Base-by-base conservation (phyloP, 345 rosid genomes). In the Hirschfeldia incana region DNA sequence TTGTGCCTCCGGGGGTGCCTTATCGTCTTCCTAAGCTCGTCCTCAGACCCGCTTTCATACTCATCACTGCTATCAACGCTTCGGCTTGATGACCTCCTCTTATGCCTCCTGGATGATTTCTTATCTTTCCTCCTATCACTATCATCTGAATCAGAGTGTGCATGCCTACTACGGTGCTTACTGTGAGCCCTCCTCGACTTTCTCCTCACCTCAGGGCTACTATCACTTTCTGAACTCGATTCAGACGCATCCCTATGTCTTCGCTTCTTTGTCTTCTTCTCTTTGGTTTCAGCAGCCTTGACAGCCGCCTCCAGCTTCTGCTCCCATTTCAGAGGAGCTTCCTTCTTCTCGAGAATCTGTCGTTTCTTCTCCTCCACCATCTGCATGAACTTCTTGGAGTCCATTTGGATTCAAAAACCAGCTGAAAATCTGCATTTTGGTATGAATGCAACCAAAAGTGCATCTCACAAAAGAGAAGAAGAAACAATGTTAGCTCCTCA, bases 391-490 rank as follows among this genome's bases (percentile, higher is more conserved):
- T 80, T 94, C 89, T 93, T 94, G 97, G 88, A 83, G 91, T 94
- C 98, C 98, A 94, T 94, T 89, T 86, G 61, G 60, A 73, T 67
- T 73, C n/a, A 84, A 83, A 89, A 86, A 75, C 80, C 84, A 88
- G 81, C 81, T 86, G 89, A 90, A 90, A 39, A 84, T 75, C 99
- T 95, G 96, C 98, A 95, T 95, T 85, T 83, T 83, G 85, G 91
- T 85, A 91, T 83, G 97, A 88, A 74, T 82, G 89, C 85, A 90
- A 75, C 86, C 88, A 63, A 84, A 91, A 91, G 93, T 84, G 70
- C 98, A 90, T 95, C 99, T 95, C 99, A 93, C 86, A 91, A 85
- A 91, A 91, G 83, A 96, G 92, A 94, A 91, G 94, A 89, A 90
- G 85, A 87, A 83, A 82, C 90, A 93, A 86, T 93, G 94, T 95